A percentile compares a stretch with the other conserved stretches of the same genome.
These are phyloP conservation scores for Macrophomina tecta DNA, from an alignment of 2,329 filamentous ascomycete species.

Conservation along the genomic window DNA sequence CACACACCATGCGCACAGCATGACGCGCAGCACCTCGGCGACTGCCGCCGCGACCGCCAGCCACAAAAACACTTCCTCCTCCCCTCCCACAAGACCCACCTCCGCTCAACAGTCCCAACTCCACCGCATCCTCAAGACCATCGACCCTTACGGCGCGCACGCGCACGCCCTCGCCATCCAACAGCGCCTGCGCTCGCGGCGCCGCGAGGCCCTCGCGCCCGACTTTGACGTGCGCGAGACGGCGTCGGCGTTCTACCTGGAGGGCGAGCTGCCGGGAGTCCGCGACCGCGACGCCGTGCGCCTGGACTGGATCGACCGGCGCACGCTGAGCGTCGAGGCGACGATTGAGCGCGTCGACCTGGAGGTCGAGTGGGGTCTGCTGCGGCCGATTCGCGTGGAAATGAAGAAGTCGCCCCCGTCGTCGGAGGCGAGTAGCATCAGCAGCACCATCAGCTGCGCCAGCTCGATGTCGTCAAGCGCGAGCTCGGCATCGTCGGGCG, in stretches of 20 bases:
- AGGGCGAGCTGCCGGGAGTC: constrained; percentile 27
- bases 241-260: constrained; percentile 24
- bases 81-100: neutral
- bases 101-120: neutral
- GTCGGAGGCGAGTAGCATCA: neutral
- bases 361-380: constrained; percentile 27
- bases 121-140: constrained; percentile 19
- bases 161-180: neutral
- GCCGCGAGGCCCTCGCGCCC: constrained; percentile 30
- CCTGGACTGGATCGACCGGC: constrained; percentile 26
- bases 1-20: neutral
- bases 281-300: constrained; percentile 16
- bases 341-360: constrained; percentile 26
- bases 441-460: neutral
- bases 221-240: constrained; percentile 29
- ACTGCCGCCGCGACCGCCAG: neutral
- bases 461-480: constrained; percentile 6
- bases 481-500: constrained; percentile 1
- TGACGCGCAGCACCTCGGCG: neutral
- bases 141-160: constrained; percentile 11
- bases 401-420: constrained; percentile 33
- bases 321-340: constrained; percentile 26
- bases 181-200: constrained; percentile 27
- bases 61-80: neutral
- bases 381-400: constrained; percentile 27